Conservation (phyloP, 108 stramenopile genomes). For the Nitzschia inconspicua region DNA sequence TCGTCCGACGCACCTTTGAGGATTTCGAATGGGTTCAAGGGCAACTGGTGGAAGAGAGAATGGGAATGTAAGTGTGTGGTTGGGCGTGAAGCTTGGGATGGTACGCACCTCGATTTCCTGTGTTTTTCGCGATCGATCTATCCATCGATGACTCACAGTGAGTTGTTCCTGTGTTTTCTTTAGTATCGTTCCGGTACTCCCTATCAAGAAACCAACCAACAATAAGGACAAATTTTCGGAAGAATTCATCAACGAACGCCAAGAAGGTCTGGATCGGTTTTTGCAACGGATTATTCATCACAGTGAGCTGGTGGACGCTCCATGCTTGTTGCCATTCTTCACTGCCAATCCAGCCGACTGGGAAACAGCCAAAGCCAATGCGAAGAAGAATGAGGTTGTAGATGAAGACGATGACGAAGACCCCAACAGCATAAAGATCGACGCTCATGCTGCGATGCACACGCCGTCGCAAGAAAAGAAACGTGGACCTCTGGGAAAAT, state of each 20-base stretch:
- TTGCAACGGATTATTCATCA: constrained; percentile 25
- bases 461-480: constrained; percentile 4
- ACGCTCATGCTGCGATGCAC: constrained; percentile 7
- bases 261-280: constrained; percentile 19
- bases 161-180: no score
- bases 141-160: neutral
- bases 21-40: constrained; percentile 30
- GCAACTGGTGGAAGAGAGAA: constrained; percentile 24
- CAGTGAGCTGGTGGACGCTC: constrained; percentile 22
- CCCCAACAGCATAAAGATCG: constrained; percentile 1
- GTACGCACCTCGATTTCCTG: neutral
- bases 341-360: constrained; percentile 31
- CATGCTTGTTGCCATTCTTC: constrained; percentile 25
- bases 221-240: constrained; percentile 18
- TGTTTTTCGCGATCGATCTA: neutral
- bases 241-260: constrained; percentile 17
- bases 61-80: constrained; percentile 27
- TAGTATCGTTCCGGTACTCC: constrained; percentile 30
- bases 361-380: constrained; percentile 5
- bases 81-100: no score
- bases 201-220: constrained; percentile 5
- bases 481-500: constrained; percentile 16
- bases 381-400: constrained; percentile 10
- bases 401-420: constrained; percentile 4
- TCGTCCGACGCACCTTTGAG: constrained; percentile 24